A percentile compares a stretch with the other conserved stretches of the same genome.
These are phyloP conservation scores for Lactifluus echinatus DNA, from an alignment of 768 basidiomycete species.

Conservation along the genomic window DNA sequence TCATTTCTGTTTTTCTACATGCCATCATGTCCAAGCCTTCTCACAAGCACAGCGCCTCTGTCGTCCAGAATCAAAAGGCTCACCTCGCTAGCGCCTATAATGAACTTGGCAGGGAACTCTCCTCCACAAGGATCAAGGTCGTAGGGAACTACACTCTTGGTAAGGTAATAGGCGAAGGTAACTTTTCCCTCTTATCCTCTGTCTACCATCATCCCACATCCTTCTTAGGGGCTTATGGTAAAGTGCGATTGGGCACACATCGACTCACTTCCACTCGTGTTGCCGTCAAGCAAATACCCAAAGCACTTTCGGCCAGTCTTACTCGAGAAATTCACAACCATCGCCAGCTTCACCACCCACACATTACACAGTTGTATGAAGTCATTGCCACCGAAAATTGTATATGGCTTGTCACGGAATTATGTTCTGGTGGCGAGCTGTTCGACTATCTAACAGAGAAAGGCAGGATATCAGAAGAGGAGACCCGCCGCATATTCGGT, in stretches of 20 bases:
- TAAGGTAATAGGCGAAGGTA: slow-evolving; percentile 92
- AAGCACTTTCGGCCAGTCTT: slow-evolving; percentile 80
- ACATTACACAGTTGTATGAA: slow-evolving; percentile 94
- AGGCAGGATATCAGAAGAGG: slow-evolving; percentile 75
- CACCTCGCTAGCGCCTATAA: slow-evolving; percentile 94
- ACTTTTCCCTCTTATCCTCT: slow-evolving; percentile 21
- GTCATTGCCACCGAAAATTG: slow-evolving; percentile 93
- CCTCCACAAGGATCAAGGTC: slow-evolving; percentile 82
- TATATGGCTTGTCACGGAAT: slow-evolving; percentile 96
- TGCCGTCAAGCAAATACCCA: slow-evolving; percentile 97
- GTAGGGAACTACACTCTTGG: slow-evolving; percentile 94
- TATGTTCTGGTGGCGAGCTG: slow-evolving; percentile 94
- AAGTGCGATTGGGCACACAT: slow-evolving; percentile 90
- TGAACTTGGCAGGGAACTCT: slow-evolving; percentile 92
- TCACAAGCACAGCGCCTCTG: slow-evolving; percentile 27
- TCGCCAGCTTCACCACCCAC: slow-evolving; percentile 90
- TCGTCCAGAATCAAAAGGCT: slow-evolving; percentile 59
- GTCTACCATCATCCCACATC: background rate
- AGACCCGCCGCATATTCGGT: slow-evolving; percentile 86
- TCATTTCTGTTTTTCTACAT: slow-evolving; percentile 16
- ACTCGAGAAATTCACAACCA: slow-evolving; percentile 99
- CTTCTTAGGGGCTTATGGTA: slow-evolving; percentile 80
- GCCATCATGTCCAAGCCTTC: slow-evolving; percentile 19
- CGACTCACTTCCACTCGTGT: slow-evolving; percentile 86
- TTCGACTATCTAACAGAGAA: slow-evolving; percentile 98